These are phyloP conservation scores for Ascomycota sp. DNA, from an alignment of 2,329 filamentous ascomycete genomes.

Conservation along the genomic window DNA sequence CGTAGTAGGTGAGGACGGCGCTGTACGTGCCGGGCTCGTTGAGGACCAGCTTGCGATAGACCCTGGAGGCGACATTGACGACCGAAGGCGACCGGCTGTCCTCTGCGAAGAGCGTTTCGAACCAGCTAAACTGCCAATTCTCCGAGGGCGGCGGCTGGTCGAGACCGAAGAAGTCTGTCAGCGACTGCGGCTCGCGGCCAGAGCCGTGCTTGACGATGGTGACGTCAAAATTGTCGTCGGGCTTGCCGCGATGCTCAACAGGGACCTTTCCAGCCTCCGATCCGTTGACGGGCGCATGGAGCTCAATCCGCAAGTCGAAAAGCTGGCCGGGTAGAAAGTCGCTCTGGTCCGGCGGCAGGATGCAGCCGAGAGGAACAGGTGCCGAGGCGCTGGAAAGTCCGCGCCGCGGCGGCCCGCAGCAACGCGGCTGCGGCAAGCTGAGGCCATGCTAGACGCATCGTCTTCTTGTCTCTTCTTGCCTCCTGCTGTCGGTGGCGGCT, in stretches of 20 bases:
- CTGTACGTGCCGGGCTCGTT: constrained; percentile 64
- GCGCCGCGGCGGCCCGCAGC: constrained; percentile 23
- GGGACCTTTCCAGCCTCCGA: constrained; percentile 63
- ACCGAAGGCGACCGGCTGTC: constrained; percentile 48
- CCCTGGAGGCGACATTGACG: constrained; percentile 65
- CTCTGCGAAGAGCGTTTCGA: constrained; percentile 61
- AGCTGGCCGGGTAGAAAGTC: constrained; percentile 71
- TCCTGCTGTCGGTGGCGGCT: too few relatives aligned
- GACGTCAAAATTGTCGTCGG: constrained; percentile 57
- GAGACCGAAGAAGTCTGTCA: constrained; percentile 47
- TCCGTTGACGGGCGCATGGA: constrained; percentile 65
- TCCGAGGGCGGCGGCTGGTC: constrained; percentile 54
- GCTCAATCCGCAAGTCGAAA: constrained; percentile 68
- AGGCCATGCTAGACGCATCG: too few relatives aligned
- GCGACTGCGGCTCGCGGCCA: constrained; percentile 27
- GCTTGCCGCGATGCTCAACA: constrained; percentile 40
- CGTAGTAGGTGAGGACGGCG: constrained; percentile 58
- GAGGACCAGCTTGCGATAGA: constrained; percentile 54
- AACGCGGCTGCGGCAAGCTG: constrained; percentile 9
- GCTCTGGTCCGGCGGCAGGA: constrained; percentile 42
- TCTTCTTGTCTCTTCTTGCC: too few relatives aligned
- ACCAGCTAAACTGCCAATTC: constrained; percentile 71
- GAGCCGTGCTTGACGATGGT: constrained; percentile 48
- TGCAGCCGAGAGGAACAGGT: constrained; percentile 38
- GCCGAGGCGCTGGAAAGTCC: constrained; percentile 39